Base-by-base conservation (phyloP, 2,329 filamentous ascomycete genomes). In the Fusarium cicatricum region DNA sequence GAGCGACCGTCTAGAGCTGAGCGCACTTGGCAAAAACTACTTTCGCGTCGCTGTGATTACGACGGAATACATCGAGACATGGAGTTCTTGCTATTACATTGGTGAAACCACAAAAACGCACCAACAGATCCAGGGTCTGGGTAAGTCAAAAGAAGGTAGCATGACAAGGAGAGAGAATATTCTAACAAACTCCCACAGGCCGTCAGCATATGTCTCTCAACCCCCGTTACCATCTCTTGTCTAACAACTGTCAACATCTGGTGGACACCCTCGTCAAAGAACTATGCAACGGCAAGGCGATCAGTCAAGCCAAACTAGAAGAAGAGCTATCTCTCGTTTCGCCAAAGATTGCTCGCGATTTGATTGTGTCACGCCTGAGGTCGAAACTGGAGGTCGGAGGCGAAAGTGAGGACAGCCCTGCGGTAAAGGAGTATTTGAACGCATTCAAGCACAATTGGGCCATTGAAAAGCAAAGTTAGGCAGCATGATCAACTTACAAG, bases 51-150 rank as follows among this genome's bases (percentile, higher is more conserved):
- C 51, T 0, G 39, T 58, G 5, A 64, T 68, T 1, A 64, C 59
- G 1, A 15, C 60, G 0, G 66, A 64, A 10, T 67, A 68, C 60
- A 50, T 68, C 6, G 21, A 62, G 17, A 60, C 59, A 1, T 68
- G 66, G 66, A 67, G 64, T 38, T 69, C 66, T 3, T 68, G 64
- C 14, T 68, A 67, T 39, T 68, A 68, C 15, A 56, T 68, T 1
- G 66, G 66, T 1, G 66, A 68, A 40, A 68, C 66, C 2, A 68
- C 66, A n/a, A 68, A 69, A 5, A 51, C 66, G 1, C 66, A 68
- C 10, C 36, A 56, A 0, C 64, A 68, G 28, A 66, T 67, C 5
- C 57, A 68, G 8, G 56, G 62, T 2, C 43, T 68, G 2, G 66
- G 66, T 67, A 14, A 32, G 65, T 21, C 5, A 1, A 0, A 2